Evolutionary conservation across 768 basidiomycete genomes (phyloP), one percentile per base, ranked within the genome.

Genomic region (Psilocybe cyanescens): DNA sequence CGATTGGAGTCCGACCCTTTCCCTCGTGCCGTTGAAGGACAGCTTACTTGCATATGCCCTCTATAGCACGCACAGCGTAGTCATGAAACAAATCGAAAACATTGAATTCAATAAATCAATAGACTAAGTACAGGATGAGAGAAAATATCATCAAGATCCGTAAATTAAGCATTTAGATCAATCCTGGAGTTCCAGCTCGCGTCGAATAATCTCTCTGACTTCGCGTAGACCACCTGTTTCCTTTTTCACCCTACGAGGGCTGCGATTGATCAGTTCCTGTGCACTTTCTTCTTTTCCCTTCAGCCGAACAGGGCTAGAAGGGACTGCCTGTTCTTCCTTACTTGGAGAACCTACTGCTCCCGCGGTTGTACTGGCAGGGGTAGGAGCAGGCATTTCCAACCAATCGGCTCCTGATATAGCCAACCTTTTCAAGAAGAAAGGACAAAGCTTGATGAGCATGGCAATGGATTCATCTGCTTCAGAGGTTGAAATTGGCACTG

Each of bases 161-260:
- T 70, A 76, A 61, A 76, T 74, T 65, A 64, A 77, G 78, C 73
- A 77, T 51, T 60, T 64, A 67, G 58, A 65, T 79, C 70, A 84
- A 69, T 91, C 90, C 55, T 86, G 79, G 64, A 88, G 72, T 74
- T 93, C 91, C 67, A 94, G 76, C 76, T 94, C 92, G 64, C 82
- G 79, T 67, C 91, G 82, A 69, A 94, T 91, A 68, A 91, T 88
- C 74, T 94, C 92, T 59, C 92, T 78, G 33, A 94, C 92, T 71
- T 91, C 85, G 41, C 92, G 81, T 66, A 94, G 78, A 0, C 92
- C 91, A 33, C 91, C 89, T 4, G 77, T 82, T 68, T 92, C 90
- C 29, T 79, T 81, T 69, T 86, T 89, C 37, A 94, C 87, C 61
- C 84, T 78, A 58, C 83, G 84, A 6, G 92, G 92, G 72, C 92